These are phyloP conservation scores for Naganishia onofrii DNA, from an alignment of 768 basidiomycete genomes.

Conservation along the genomic window DNA sequence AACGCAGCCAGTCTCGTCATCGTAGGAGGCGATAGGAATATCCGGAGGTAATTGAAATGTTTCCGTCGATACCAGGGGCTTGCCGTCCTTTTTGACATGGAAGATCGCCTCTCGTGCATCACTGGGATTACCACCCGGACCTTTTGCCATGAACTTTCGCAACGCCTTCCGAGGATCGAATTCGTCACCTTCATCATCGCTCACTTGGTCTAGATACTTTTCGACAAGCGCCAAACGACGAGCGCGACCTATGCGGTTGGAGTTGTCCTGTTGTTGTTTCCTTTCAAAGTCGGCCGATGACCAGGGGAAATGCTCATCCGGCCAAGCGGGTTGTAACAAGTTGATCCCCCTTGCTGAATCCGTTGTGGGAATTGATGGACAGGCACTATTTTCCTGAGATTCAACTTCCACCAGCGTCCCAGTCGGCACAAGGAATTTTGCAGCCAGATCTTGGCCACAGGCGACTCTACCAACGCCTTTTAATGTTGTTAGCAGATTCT, in stretches of 20 bases:
- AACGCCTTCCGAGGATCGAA: conserved; percentile 11
- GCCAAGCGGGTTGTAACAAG: conserved; percentile 18
- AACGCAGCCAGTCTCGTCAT: conserved; percentile 31
- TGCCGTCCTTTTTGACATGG: conserved; percentile 19
- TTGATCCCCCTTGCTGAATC: neutral
- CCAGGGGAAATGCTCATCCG: conserved; percentile 28
- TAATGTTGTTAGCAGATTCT: conserved; percentile 21
- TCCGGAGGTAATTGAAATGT: conserved; percentile 15
- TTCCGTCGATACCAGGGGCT: conserved; percentile 16
- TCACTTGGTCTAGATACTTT: conserved; percentile 28
- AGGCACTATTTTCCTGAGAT: conserved; percentile 10
- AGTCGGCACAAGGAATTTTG: conserved; percentile 24
- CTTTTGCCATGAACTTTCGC: neutral
- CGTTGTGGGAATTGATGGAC: neutral
- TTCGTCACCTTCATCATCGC: conserved; percentile 27
- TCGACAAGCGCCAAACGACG: conserved; percentile 26
- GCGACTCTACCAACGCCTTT: conserved; percentile 25
- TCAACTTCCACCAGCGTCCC: conserved; percentile 15
- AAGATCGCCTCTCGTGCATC: conserved; percentile 30
- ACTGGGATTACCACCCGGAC: conserved; percentile 1
- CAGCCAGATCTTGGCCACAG: conserved; percentile 1
- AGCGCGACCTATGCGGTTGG: conserved; percentile 8
- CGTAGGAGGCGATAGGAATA: conserved; percentile 21
- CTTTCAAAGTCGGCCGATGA: conserved; percentile 14
- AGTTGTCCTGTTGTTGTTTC: conserved; percentile 15